These are phyloP conservation scores for Marsdenia floribunda DNA, from an alignment of 257 asterid species.

Conservation along the genomic window DNA sequence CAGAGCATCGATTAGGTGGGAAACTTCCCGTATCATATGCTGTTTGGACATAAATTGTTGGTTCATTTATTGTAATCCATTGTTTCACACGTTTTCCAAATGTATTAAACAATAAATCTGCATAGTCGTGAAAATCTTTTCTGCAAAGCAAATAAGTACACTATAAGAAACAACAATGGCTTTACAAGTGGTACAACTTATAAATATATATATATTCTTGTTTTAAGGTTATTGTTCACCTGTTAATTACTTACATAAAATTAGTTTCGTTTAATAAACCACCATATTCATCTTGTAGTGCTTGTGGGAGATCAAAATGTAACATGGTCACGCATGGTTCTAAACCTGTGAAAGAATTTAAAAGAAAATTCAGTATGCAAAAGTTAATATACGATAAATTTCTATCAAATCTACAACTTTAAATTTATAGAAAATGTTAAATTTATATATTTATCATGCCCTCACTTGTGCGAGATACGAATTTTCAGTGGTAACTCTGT, in stretches of 20 bases:
- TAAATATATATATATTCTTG: too few relatives aligned
- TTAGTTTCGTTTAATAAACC: not conserved
- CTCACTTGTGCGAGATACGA: too few relatives aligned
- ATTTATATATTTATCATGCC: too few relatives aligned
- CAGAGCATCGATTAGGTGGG: not conserved
- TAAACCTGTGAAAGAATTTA: not conserved
- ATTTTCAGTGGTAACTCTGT: too few relatives aligned
- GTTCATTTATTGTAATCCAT: slow-evolving; percentile 10
- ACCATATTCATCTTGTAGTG: not conserved
- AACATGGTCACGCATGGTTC: not conserved
- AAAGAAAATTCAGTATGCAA: too few relatives aligned
- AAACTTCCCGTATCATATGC: not conserved
- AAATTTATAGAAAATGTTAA: too few relatives aligned
- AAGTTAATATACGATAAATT: too few relatives aligned
- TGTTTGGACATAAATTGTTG: not conserved
- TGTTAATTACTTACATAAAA: slow-evolving; percentile 5
- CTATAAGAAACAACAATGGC: not conserved
- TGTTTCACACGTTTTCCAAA: slow-evolving; percentile 8
- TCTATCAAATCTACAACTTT: too few relatives aligned
- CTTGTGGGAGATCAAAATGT: slow-evolving; percentile 1
- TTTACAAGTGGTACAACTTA: not conserved
- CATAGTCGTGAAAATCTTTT: not conserved
- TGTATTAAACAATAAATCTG: not conserved
- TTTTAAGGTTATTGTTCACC: too few relatives aligned
- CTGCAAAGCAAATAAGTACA: not conserved